Conservation (phyloP, 176 grass and related monocot species). For the Carex pumila region DNA sequence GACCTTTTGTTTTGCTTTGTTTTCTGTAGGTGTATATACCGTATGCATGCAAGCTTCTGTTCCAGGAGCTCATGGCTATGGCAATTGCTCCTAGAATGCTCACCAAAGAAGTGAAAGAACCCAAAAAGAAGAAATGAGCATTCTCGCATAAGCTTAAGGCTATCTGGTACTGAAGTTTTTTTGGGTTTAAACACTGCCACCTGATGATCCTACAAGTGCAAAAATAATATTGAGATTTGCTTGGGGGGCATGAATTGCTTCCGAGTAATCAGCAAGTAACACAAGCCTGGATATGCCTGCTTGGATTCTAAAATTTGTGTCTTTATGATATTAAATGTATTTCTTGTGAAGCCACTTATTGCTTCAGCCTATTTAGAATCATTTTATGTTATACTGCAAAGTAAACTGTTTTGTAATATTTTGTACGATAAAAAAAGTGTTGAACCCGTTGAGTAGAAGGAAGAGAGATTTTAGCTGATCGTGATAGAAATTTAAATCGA, state of each 20-base stretch:
- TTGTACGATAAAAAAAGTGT: neutral
- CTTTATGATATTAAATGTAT: neutral
- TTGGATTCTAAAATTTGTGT: neutral
- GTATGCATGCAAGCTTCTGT: slow-evolving; percentile 85
- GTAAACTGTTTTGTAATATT: neutral
- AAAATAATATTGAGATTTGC: neutral
- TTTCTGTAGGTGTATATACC: slow-evolving; percentile 67
- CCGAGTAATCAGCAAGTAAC: neutral
- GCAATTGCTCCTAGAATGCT: slow-evolving; percentile 92
- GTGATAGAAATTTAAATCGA: neutral
- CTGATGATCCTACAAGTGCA: neutral
- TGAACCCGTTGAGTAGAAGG: neutral
- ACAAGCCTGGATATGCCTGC: neutral
- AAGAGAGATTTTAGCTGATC: neutral
- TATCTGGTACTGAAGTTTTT: neutral
- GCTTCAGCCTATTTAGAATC: neutral
- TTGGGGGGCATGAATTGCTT: neutral
- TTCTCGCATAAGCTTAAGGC: neutral
- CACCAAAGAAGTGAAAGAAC: slow-evolving; percentile 49
- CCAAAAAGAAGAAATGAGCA: slow-evolving; percentile 51
- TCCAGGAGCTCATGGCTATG: slow-evolving; percentile 96
- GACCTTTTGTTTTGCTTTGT: neutral
- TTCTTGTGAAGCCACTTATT: neutral
- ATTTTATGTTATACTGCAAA: neutral
- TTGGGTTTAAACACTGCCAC: neutral